These are phyloP conservation scores for Chrysanthemum seticuspe DNA, from an alignment of 129 eudicot species.

Conservation along the genomic window DNA sequence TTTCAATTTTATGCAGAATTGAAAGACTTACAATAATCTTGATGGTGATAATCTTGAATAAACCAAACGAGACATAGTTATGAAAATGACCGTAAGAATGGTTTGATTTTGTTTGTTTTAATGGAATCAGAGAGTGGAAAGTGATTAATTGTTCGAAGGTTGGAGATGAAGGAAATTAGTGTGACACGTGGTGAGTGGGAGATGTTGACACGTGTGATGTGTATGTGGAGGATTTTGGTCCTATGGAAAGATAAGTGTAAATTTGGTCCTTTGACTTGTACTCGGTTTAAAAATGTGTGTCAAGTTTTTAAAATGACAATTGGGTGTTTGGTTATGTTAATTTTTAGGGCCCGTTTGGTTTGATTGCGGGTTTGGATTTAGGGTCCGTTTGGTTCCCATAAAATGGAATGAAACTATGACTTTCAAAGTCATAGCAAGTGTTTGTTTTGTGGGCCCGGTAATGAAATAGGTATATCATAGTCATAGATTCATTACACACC, in stretches of 20 bases:
- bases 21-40: slow-evolving; percentile 37
- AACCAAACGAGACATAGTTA: slow-evolving; percentile 46
- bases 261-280: slow-evolving; percentile 9
- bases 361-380: no score
- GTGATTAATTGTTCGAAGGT: background rate
- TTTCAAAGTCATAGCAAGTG: no score
- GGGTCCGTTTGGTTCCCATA: no score
- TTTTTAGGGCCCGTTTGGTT: no score
- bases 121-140: slow-evolving; percentile 19
- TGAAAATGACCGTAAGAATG: background rate
- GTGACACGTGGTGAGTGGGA: slow-evolving; percentile 17
- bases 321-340: no score
- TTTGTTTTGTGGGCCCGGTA: no score
- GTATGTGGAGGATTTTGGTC: slow-evolving; percentile 32
- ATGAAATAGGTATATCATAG: no score
- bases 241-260: slow-evolving; percentile 1
- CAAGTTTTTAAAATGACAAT: no score
- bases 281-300: background rate
- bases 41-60: slow-evolving; percentile 38
- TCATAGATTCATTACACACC: no score
- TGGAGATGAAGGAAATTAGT: slow-evolving; percentile 15
- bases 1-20: background rate
- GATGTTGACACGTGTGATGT: slow-evolving; percentile 26
- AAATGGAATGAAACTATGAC: no score
- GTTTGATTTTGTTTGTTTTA: background rate